Evolutionary conservation across 345 rosid species (phyloP).

Genomic region (Melastoma malabathricum): DNA sequence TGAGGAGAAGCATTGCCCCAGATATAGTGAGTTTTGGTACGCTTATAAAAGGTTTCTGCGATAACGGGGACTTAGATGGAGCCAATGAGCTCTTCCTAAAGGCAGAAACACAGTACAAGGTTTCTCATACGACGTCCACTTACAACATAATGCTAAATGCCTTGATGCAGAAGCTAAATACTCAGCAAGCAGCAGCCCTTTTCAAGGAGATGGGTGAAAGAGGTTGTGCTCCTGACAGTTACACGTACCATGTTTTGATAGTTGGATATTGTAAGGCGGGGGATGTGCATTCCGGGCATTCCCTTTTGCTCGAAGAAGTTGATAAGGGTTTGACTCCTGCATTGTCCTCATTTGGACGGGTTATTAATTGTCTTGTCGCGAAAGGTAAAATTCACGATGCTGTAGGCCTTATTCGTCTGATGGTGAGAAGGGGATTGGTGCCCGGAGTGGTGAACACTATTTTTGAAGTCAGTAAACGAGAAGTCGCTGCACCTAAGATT

Average conservation of each 20-base stretch:
- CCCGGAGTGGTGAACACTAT: slow-evolving; percentile 66
- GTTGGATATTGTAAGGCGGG: slow-evolving; percentile 81
- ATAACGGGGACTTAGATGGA: slow-evolving; percentile 49
- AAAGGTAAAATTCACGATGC: slow-evolving; percentile 61
- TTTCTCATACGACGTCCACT: slow-evolving; percentile 41
- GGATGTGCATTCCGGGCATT: slow-evolving; percentile 37
- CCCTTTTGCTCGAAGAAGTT: slow-evolving; percentile 40
- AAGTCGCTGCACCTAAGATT: slow-evolving; percentile 81
- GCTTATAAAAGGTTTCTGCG: slow-evolving; percentile 54
- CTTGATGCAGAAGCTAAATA: slow-evolving; percentile 49
- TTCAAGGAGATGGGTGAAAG: slow-evolving; percentile 49
- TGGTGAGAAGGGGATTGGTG: slow-evolving; percentile 59
- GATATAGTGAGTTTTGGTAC: slow-evolving; percentile 59
- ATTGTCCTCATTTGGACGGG: slow-evolving; percentile 58
- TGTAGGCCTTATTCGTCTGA: slow-evolving; percentile 48
- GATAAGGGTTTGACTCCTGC: slow-evolving; percentile 60
- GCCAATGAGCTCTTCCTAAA: slow-evolving; percentile 48
- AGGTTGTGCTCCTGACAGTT: slow-evolving; percentile 52
- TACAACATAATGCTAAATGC: slow-evolving; percentile 73
- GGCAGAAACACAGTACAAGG: slow-evolving; percentile 37
- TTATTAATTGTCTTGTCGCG: slow-evolving; percentile 65
- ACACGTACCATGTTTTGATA: slow-evolving; percentile 65
- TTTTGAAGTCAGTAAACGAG: slow-evolving; percentile 64
- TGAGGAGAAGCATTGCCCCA: slow-evolving; percentile 35
- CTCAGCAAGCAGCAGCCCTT: slow-evolving; percentile 45